Evolutionary conservation across 768 basidiomycete genomes (phyloP).

Genomic region (Clitopilus passeckerianus): DNA sequence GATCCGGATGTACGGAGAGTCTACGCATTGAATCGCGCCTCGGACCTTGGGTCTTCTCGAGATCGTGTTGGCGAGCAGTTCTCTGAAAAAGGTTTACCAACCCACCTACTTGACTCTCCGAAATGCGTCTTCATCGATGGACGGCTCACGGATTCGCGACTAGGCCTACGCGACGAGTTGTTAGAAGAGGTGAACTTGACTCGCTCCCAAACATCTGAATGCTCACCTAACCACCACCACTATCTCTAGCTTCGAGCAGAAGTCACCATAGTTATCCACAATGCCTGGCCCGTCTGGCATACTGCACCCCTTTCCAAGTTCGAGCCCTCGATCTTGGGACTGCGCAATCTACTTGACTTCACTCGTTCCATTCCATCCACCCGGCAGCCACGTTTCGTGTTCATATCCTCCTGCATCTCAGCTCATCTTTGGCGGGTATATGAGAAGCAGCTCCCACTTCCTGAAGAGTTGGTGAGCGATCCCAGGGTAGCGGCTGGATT

Average conservation of each 20-base stretch:
- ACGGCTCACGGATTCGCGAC: not conserved
- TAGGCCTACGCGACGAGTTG: not conserved
- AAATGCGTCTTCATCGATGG: not conserved
- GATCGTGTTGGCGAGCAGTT: not conserved
- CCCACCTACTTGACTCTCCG: not conserved
- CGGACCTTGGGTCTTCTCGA: not conserved
- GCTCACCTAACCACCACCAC: not conserved
- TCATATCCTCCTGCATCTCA: slow-evolving; percentile 25
- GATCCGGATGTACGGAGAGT: slow-evolving; percentile 27
- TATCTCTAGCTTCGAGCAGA: not conserved
- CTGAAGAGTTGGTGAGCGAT: not conserved
- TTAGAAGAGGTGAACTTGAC: not conserved
- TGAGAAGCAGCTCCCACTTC: slow-evolving; percentile 12
- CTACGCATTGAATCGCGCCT: slow-evolving; percentile 26
- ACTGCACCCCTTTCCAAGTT: slow-evolving; percentile 25
- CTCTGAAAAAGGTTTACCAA: not conserved
- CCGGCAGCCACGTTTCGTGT: slow-evolving; percentile 17
- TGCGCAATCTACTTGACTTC: slow-evolving; percentile 23
- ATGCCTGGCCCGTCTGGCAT: not conserved
- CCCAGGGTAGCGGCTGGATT: not conserved
- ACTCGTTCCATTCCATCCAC: slow-evolving; percentile 10
- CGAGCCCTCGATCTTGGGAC: slow-evolving; percentile 26
- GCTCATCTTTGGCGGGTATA: slow-evolving; percentile 10
- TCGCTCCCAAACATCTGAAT: not conserved
- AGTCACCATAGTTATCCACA: not conserved